phyloP scores from a whole-genome alignment of 2,329 filamentous ascomycete species.

The Exophiala alcalophila region DNA sequence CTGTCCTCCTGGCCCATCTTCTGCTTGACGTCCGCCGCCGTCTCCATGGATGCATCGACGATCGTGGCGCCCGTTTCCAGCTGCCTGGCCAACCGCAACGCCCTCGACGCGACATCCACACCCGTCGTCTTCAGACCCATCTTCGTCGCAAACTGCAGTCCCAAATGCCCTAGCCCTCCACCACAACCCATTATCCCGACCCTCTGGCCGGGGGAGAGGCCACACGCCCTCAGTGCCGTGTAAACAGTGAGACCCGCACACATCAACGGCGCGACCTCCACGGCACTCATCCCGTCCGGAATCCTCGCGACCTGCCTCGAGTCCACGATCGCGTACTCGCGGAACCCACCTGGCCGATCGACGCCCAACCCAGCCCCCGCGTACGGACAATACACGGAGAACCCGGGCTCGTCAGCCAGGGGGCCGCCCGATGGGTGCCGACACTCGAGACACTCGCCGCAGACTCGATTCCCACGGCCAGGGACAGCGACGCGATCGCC shows the following conservation, averaged over 20 bases:
- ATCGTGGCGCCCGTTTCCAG: conserved; percentile 55
- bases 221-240: conserved; percentile 14
- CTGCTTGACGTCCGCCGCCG: conserved; percentile 33
- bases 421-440: conserved; percentile 11
- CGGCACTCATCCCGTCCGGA: conserved; percentile 25
- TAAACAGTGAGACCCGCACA: conserved; percentile 25
- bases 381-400: conserved; percentile 46
- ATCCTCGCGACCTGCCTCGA: conserved; percentile 25
- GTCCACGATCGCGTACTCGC: conserved; percentile 30
- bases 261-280: conserved; percentile 22
- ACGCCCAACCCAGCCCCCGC: conserved; percentile 49
- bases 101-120: conserved; percentile 62
- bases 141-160: conserved; percentile 69
- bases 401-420: conserved; percentile 13
- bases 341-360: conserved; percentile 25
- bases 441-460: conserved; percentile 16
- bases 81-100: conserved; percentile 62
- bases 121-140: conserved; percentile 64
- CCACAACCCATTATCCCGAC: conserved; percentile 69
- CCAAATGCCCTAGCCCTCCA: conserved; percentile 72
- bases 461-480: conserved; percentile 17
- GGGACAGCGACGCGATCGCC: conserved; percentile 15
- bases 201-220: conserved; percentile 31
- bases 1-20: conserved; percentile 28
- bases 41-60: conserved; percentile 37